Evolutionary conservation across 129 eudicot species (phyloP), one percentile per base, ranked within the genome.

Genomic region (Pittosporum tobira): DNA sequence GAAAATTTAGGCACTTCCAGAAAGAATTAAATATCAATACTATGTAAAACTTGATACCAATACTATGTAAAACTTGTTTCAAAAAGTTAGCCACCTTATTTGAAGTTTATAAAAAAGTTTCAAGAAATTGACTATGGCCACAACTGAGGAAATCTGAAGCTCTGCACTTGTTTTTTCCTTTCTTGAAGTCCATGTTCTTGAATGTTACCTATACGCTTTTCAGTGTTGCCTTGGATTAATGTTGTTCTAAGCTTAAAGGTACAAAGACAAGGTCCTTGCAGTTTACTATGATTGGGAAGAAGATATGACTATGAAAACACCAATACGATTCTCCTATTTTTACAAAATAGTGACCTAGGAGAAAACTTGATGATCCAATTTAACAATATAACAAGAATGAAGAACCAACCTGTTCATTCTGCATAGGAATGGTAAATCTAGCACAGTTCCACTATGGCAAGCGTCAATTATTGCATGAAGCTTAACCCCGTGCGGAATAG

Each of bases 391-490:
- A 48, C 8, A 68, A 14, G 23, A 59, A 48, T 43, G 23, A 18
- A 93, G 23, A 59, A 48, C 48, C 27, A 18, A 93, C 99, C 94
- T 87, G 75, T 38, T 71, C 96, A 93, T 93, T 70, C 99, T 76
- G 73, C 96, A 91, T 56, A 86, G 96, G 50, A 59, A 84, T 25
- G 96, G 94, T 36, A 93, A 81, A 62, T 93, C 99, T 46, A 93
- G 79, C 23, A 81, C 94, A 31, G 99, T 93, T 9, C 99, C 99
- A 62, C 99, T 93, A 53, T 93, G 99, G 69, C 99, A 93, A 51
- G 99, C 74, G 77, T 93, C 99, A 29, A 93, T 79, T 29, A 93
- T 81, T n/a, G 99, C 94, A 66, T 93, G 99, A 61, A 93, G 99
- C 74, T 73, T 87, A 49, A 68, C 99, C 18, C 99, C 96, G 8